A percentile compares a stretch with the other conserved stretches of the same genome.
These are phyloP conservation scores for Penicillium freii DNA, from an alignment of 2,329 filamentous ascomycete species.

Conservation along the genomic window DNA sequence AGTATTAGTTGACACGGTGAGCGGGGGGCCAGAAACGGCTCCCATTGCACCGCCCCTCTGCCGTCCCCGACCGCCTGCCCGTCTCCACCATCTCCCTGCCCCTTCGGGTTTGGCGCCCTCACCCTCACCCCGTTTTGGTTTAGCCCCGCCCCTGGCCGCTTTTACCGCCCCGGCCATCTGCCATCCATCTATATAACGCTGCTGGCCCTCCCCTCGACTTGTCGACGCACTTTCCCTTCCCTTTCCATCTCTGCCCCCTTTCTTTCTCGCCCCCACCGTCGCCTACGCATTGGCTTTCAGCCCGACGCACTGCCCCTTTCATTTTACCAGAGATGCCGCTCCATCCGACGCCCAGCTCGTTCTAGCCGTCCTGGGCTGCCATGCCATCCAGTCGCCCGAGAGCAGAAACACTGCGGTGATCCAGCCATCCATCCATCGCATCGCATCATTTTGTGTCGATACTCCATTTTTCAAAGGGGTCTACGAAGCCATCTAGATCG, in stretches of 20 bases:
- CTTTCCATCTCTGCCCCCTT: too few relatives aligned
- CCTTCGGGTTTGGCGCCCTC: slow-evolving; percentile 14
- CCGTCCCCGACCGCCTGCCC: slow-evolving; percentile 19
- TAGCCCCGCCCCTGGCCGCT: slow-evolving; percentile 16
- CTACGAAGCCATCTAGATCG: slow-evolving; percentile 6
- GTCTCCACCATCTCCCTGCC: slow-evolving; percentile 13
- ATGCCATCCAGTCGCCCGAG: too few relatives aligned
- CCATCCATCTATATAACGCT: slow-evolving; percentile 29
- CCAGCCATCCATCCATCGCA: background rate
- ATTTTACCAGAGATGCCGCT: too few relatives aligned
- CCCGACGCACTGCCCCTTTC: too few relatives aligned
- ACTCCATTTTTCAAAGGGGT: background rate
- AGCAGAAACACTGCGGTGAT: background rate
- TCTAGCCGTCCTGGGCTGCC: too few relatives aligned
- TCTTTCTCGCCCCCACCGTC: too few relatives aligned
- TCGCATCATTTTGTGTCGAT: slow-evolving; percentile 1
- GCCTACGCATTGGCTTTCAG: too few relatives aligned
- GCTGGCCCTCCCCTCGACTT: too few relatives aligned
- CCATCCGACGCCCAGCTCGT: too few relatives aligned
- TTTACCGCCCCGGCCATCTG: slow-evolving; percentile 18
- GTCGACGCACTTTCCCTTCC: too few relatives aligned
- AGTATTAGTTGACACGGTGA: slow-evolving; percentile 14
- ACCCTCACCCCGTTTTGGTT: slow-evolving; percentile 17
- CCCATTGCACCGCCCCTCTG: slow-evolving; percentile 19
- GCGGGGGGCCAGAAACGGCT: slow-evolving; percentile 23